A percentile compares a stretch with the other conserved stretches of the same genome.
These are phyloP conservation scores for Phialocephala sp. DNA, from an alignment of 2,329 filamentous ascomycete species.

Conservation along the genomic window DNA sequence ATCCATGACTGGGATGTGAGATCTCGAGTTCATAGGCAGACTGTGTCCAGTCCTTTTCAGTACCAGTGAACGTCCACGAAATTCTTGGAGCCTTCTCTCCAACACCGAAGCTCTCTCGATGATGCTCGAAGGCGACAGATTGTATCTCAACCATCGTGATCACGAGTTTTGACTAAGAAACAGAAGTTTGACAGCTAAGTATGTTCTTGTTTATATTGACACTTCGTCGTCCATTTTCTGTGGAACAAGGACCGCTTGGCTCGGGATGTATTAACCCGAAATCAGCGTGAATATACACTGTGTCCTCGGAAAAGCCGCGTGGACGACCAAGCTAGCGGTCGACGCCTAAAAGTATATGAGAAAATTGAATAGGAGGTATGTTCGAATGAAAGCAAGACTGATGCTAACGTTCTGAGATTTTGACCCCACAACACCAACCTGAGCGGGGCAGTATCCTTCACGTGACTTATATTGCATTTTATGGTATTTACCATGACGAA, in stretches of 20 bases:
- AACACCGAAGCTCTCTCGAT: slow-evolving; percentile 48
- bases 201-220: not conserved
- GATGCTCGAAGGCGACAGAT: slow-evolving; percentile 34
- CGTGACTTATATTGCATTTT: too few relatives aligned
- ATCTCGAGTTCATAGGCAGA: slow-evolving; percentile 52
- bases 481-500: too few relatives aligned
- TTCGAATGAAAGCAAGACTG: not conserved
- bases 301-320: not conserved
- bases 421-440: too few relatives aligned
- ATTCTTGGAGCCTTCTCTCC: slow-evolving; percentile 51
- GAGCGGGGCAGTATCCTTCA: too few relatives aligned
- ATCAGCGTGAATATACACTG: not conserved
- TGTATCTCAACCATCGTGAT: slow-evolving; percentile 20
- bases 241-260: slow-evolving; percentile 4
- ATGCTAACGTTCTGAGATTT: not conserved
- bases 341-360: not conserved
- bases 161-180: not conserved
- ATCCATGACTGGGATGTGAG: slow-evolving; percentile 28
- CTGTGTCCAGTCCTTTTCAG: slow-evolving; percentile 50
- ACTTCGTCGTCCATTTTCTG: not conserved
- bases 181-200: not conserved
- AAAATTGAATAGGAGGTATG: not conserved
- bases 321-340: not conserved
- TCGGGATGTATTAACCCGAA: slow-evolving; percentile 4
- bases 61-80: slow-evolving; percentile 52